Conservation (phyloP, 768 basidiomycete genomes). For the Boletus pseudo-olivaceus region DNA sequence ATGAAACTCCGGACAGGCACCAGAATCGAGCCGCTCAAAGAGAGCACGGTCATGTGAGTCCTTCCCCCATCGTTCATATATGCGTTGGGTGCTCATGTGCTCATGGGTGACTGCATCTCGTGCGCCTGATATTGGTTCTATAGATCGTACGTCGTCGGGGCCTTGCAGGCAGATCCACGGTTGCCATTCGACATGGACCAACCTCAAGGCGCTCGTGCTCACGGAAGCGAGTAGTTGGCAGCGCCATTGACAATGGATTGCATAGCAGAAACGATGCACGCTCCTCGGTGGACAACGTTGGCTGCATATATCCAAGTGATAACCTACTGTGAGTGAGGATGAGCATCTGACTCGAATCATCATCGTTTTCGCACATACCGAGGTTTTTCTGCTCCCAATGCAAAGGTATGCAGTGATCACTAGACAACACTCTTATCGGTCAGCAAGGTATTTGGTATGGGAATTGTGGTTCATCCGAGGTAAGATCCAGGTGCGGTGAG, state of each 20-base stretch:
- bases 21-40: constrained; percentile 39
- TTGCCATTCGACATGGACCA: constrained; percentile 35
- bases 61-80: not conserved
- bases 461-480: too few relatives aligned
- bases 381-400: too few relatives aligned
- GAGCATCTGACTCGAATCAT: too few relatives aligned
- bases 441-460: too few relatives aligned
- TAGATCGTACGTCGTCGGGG: constrained; percentile 44
- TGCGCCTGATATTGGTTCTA: not conserved
- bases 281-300: too few relatives aligned
- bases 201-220: constrained; percentile 36
- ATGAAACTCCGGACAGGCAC: constrained; percentile 30
- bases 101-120: not conserved
- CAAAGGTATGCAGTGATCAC: too few relatives aligned
- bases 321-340: too few relatives aligned
- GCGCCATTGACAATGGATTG: constrained; percentile 39
- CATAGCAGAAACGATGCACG: constrained; percentile 19
- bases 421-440: too few relatives aligned
- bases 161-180: constrained; percentile 37
- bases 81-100: too few relatives aligned
- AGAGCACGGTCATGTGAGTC: constrained; percentile 45
- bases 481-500: too few relatives aligned
- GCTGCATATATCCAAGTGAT: not conserved
- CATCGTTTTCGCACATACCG: too few relatives aligned
- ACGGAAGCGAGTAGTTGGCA: constrained; percentile 42